A percentile compares a stretch with the other conserved stretches of the same genome.
Evolutionary conservation across 2,329 filamentous ascomycete genomes (phyloP).

Genomic region (Hymenoscyphus scutula): DNA sequence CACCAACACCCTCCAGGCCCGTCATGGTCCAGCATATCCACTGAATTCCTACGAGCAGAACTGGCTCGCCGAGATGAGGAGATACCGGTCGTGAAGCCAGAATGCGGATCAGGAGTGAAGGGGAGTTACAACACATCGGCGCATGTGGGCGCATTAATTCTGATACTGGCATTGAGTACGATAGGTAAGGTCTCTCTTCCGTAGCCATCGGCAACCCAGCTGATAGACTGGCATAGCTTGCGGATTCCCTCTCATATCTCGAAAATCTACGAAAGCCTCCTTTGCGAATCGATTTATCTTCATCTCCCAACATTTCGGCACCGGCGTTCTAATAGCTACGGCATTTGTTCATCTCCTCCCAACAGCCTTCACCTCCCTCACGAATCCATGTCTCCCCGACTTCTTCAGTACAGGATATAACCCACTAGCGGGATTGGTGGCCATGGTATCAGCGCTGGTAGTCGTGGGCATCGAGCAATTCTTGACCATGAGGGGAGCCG

Average conservation of each 20-base stretch:
- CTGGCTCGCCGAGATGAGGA: constrained; percentile 46
- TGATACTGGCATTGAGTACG: constrained; percentile 55
- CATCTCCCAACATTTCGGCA: constrained; percentile 68
- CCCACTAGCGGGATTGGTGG: constrained; percentile 76
- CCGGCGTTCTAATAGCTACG: constrained; percentile 81
- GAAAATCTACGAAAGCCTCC: constrained; percentile 31
- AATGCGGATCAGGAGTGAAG: constrained; percentile 50
- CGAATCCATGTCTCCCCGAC: constrained; percentile 65
- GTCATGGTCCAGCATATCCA: constrained; percentile 31
- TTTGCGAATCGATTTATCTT: constrained; percentile 45
- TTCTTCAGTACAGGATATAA: constrained; percentile 79
- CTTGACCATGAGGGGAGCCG: constrained; percentile 68
- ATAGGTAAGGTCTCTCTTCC: constrained; percentile 37
- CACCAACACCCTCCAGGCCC: constrained; percentile 8
- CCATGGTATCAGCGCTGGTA: constrained; percentile 76
- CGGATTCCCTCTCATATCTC: constrained; percentile 37
- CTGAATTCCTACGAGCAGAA: constrained; percentile 46
- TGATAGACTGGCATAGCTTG: constrained; percentile 31
- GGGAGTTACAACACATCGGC: constrained; percentile 53
- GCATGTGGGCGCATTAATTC: constrained; percentile 56
- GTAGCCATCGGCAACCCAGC: not conserved
- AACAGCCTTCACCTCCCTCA: constrained; percentile 59
- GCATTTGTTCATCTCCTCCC: constrained; percentile 73
- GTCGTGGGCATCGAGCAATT: constrained; percentile 88
- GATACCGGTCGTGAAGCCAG: constrained; percentile 38